Percentiles rank a stretch among this genome's conserved stretches.
Evolutionary conservation across 176 grass and related monocot species (phyloP).

Genomic region (Melocanna baccifera): DNA sequence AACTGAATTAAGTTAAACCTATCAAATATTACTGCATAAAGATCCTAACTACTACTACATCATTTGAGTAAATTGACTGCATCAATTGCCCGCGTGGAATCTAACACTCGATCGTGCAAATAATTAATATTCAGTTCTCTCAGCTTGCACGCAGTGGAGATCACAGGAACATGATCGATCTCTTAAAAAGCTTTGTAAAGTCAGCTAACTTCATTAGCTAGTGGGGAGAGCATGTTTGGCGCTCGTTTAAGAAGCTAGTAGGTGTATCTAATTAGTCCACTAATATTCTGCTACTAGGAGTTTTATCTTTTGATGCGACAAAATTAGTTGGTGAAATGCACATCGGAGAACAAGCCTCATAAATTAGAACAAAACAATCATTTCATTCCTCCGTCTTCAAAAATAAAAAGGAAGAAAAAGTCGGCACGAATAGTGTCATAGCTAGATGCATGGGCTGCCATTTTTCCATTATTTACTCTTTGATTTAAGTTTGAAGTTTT

Average conservation of each 20-base stretch:
- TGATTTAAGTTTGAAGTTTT: neutral
- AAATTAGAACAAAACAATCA: neutral
- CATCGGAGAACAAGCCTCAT: neutral
- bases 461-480: neutral
- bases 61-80: neutral
- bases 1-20: neutral
- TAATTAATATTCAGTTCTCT: neutral
- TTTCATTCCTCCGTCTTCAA: neutral
- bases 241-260: constrained; percentile 8
- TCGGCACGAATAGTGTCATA: neutral
- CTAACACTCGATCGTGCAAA: neutral
- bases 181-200: neutral
- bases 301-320: constrained; percentile 11
- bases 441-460: constrained; percentile 1
- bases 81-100: neutral
- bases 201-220: constrained; percentile 10
- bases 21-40: neutral
- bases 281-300: neutral
- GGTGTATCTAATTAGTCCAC: constrained; percentile 20
- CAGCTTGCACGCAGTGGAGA: neutral
- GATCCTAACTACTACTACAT: neutral
- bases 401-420: neutral
- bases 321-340: neutral
- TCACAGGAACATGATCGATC: constrained; percentile 9
- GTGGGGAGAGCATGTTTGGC: constrained; percentile 13